Evolutionary conservation across 768 basidiomycete species (phyloP).

Genomic region (Trametes villosa): DNA sequence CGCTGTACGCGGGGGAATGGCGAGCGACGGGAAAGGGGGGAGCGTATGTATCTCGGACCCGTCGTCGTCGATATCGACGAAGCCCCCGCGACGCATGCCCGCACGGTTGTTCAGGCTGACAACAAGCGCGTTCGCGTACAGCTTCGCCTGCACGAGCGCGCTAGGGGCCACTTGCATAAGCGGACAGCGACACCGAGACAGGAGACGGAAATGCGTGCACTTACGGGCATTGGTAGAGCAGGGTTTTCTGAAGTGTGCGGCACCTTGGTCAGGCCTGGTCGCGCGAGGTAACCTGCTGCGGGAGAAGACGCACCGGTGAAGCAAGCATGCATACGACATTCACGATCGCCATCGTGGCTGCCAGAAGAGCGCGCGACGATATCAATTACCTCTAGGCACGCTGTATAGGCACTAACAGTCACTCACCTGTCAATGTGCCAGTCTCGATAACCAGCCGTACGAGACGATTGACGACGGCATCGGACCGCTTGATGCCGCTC

Average conservation of each 20-base stretch:
- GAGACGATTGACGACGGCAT: conserved; percentile 9
- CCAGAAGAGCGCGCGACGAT: too few relatives aligned
- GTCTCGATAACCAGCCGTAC: conserved; percentile 15
- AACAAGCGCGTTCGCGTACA: conserved; percentile 16
- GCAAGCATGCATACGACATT: background rate
- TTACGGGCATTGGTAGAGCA: background rate
- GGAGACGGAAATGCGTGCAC: background rate
- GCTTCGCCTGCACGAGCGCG: conserved; percentile 16
- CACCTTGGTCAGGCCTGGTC: background rate
- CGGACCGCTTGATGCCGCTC: conserved; percentile 7
- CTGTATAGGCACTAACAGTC: too few relatives aligned
- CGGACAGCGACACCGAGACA: background rate
- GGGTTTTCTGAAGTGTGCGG: background rate
- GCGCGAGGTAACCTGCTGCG: too few relatives aligned
- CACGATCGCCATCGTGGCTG: conserved; percentile 9
- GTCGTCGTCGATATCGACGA: background rate
- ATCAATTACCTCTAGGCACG: too few relatives aligned
- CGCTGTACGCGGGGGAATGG: too few relatives aligned
- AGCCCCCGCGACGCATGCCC: background rate
- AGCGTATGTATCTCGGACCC: background rate
- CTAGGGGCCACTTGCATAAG: background rate
- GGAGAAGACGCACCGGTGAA: background rate
- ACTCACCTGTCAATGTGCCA: conserved; percentile 2
- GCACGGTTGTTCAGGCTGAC: conserved; percentile 15
- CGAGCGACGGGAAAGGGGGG: too few relatives aligned